These are phyloP conservation scores for Ustilago tritici DNA, from an alignment of 1,284 basidiomycete species.

Conservation along the genomic window DNA sequence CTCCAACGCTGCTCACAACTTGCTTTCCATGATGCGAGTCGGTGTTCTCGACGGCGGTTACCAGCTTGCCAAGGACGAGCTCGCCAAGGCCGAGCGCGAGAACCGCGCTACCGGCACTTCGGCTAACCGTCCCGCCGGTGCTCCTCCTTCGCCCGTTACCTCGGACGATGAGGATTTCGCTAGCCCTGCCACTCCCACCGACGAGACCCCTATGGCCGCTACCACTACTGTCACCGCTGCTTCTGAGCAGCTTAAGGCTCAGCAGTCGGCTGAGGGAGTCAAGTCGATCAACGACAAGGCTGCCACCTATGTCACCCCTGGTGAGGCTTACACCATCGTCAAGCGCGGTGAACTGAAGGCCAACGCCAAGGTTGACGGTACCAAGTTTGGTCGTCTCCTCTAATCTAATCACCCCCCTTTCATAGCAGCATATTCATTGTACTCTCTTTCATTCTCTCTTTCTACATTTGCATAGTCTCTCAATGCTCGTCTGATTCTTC, in stretches of 20 bases:
- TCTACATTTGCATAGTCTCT: constrained; percentile 13
- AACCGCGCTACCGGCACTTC: constrained; percentile 47
- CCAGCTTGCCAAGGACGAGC: constrained; percentile 61
- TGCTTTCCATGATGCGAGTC: constrained; percentile 68
- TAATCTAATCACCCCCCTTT: constrained; percentile 11
- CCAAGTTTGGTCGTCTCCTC: constrained; percentile 49
- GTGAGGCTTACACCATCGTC: constrained; percentile 63
- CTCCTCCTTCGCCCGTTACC: constrained; percentile 55
- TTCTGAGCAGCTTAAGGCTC: constrained; percentile 50
- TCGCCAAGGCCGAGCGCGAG: constrained; percentile 48
- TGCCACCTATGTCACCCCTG: constrained; percentile 61
- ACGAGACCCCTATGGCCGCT: constrained; percentile 43
- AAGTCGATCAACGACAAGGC: constrained; percentile 52
- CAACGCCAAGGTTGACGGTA: constrained; percentile 54
- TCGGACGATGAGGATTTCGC: constrained; percentile 56
- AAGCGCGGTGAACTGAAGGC: constrained; percentile 57
- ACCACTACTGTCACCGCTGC: constrained; percentile 45
- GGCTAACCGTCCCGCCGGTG: constrained; percentile 46
- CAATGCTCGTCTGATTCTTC: constrained; percentile 4
- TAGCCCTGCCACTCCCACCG: constrained; percentile 49
- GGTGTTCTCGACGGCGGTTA: constrained; percentile 68
- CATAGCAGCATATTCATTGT: not conserved
- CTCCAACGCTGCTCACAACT: constrained; percentile 67
- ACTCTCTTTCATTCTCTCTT: constrained; percentile 3
- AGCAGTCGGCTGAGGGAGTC: constrained; percentile 41